Evolutionary conservation across 441 rosid genomes (phyloP).

Genomic region (Metrosideros polymorpha): DNA sequence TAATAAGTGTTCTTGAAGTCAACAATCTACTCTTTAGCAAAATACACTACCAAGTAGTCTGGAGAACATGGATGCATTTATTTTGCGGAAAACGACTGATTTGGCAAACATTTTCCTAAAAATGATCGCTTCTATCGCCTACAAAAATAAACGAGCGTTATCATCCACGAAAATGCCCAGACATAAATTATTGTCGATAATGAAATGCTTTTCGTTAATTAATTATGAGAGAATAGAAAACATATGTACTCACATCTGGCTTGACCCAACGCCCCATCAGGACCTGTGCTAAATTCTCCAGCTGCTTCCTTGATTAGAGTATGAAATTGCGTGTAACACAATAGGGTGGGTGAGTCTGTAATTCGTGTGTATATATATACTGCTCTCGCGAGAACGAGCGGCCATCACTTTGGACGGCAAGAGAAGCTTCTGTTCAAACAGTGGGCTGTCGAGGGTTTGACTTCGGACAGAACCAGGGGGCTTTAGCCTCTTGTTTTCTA

Average conservation of each 20-base stretch:
- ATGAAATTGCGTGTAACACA: neutral
- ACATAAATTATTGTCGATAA: neutral
- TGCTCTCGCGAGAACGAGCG: neutral
- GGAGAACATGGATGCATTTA: accelerated
- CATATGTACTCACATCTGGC: slow-evolving; percentile 46
- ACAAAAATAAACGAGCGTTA: accelerated
- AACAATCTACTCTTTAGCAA: neutral
- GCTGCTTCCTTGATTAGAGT: neutral
- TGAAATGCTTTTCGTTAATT: neutral
- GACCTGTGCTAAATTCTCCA: neutral
- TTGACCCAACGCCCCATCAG: slow-evolving; percentile 63
- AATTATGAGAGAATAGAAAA: neutral
- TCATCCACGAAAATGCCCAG: neutral
- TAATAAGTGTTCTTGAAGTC: neutral
- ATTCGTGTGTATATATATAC: neutral
- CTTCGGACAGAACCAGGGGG: neutral
- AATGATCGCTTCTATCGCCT: accelerated
- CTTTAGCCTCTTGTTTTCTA: neutral
- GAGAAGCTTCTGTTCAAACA: neutral
- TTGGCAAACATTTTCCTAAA: neutral
- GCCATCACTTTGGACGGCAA: neutral
- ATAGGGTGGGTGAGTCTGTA: neutral
- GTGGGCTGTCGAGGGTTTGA: neutral
- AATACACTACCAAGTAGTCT: neutral
- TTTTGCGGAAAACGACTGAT: accelerated